Evolutionary conservation across 768 basidiomycete species (phyloP).

Genomic region (Lentinula boryana): DNA sequence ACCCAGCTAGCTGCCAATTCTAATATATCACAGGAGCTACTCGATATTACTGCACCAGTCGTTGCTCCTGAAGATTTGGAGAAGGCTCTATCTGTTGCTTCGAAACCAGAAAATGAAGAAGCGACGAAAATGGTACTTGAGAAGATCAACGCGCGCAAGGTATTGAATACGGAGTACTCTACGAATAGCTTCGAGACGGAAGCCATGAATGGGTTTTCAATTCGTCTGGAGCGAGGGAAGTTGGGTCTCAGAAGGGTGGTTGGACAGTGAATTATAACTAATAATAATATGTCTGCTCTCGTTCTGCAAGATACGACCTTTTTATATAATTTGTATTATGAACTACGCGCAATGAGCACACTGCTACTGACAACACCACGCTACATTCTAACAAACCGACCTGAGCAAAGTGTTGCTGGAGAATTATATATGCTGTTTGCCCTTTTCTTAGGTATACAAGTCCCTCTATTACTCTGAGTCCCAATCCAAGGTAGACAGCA

Average conservation of each 20-base stretch:
- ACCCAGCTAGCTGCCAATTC: constrained; percentile 26
- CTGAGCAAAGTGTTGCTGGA: too few relatives aligned
- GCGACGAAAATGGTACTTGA: constrained; percentile 43
- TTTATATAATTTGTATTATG: too few relatives aligned
- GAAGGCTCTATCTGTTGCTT: constrained; percentile 23
- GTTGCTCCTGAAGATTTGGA: constrained; percentile 37
- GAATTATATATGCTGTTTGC: too few relatives aligned
- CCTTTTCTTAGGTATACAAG: too few relatives aligned
- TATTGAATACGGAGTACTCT: constrained; percentile 63
- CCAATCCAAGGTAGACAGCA: too few relatives aligned
- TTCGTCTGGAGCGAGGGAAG: constrained; percentile 49
- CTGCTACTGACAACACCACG: too few relatives aligned
- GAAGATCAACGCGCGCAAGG: constrained; percentile 64
- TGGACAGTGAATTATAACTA: too few relatives aligned
- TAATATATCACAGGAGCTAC: constrained; percentile 31
- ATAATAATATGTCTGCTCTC: too few relatives aligned
- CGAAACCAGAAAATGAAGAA: neutral
- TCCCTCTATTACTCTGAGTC: too few relatives aligned
- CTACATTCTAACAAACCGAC: too few relatives aligned
- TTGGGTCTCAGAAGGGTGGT: constrained; percentile 37
- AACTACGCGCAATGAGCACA: too few relatives aligned
- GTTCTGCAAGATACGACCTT: too few relatives aligned
- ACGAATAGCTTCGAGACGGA: constrained; percentile 68
- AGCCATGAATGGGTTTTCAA: constrained; percentile 50
- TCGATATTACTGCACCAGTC: constrained; percentile 48